Evolutionary conservation across 2,329 filamentous ascomycete species (phyloP).

Genomic region (Madurella fahalii): DNA sequence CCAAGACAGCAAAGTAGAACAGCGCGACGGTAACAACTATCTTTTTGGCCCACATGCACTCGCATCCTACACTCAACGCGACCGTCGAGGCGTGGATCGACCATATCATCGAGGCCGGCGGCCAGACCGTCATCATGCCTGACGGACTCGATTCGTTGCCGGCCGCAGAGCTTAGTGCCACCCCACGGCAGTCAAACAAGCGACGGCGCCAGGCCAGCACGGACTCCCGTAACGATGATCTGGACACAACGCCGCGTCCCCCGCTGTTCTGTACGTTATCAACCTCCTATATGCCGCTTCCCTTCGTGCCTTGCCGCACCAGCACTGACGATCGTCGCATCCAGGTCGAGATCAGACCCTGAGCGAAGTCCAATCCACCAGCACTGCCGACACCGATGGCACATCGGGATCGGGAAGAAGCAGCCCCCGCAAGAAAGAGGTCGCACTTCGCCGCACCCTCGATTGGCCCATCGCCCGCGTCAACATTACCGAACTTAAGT

Average conservation of each 20-base stretch:
- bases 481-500: conserved; percentile 7
- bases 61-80: neutral
- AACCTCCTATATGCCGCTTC: neutral
- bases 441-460: conserved; percentile 4
- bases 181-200: neutral
- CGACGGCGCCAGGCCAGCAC: conserved; percentile 1
- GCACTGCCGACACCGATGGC: conserved; percentile 2
- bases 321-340: conserved; percentile 1
- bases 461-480: conserved; percentile 6
- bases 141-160: conserved; percentile 1
- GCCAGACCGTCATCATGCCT: neutral
- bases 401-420: no score
- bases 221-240: conserved; percentile 3
- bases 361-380: conserved; percentile 2
- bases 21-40: no score
- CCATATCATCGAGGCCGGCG: neutral
- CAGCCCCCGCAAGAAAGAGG: no score
- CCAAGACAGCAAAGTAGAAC: no score
- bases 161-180: neutral
- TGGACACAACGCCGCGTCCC: neutral
- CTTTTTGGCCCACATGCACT: neutral
- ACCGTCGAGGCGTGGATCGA: neutral
- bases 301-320: neutral
- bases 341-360: conserved; percentile 4
- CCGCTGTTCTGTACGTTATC: neutral